Conservation (phyloP, 2,329 filamentous ascomycete species). For the Myotisia sp. region DNA sequence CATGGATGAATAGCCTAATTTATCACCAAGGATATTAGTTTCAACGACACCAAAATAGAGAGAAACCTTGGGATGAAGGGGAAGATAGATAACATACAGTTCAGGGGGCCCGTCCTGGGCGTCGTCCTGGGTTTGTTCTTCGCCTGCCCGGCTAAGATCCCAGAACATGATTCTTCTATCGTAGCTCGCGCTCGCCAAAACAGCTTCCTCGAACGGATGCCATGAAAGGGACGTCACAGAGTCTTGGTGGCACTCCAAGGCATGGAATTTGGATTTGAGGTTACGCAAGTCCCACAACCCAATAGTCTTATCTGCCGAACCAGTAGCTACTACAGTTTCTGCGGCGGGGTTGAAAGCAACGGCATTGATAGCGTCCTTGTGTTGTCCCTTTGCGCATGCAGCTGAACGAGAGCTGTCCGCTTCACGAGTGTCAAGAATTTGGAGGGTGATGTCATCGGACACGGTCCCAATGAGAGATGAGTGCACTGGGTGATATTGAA, state of each 20-base stretch:
- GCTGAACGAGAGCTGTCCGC: constrained; percentile 52
- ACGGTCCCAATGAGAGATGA: constrained; percentile 78
- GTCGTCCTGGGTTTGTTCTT: constrained; percentile 90
- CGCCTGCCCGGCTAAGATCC: constrained; percentile 82
- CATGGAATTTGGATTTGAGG: constrained; percentile 77
- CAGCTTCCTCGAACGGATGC: constrained; percentile 81
- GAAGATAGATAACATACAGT: constrained; percentile 47
- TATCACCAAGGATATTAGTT: background rate
- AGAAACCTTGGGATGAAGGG: background rate
- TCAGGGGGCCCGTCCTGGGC: constrained; percentile 90
- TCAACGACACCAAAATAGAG: no score
- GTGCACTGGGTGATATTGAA: constrained; percentile 84
- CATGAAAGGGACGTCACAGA: constrained; percentile 84
- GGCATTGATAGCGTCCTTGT: constrained; percentile 89
- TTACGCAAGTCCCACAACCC: constrained; percentile 92
- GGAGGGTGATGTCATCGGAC: constrained; percentile 85
- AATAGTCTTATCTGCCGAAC: constrained; percentile 88
- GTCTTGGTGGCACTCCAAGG: constrained; percentile 74
- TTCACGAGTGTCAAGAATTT: constrained; percentile 76
- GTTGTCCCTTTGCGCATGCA: constrained; percentile 56
- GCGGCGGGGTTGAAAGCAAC: constrained; percentile 83
- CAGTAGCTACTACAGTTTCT: constrained; percentile 83
- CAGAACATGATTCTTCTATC: constrained; percentile 91
- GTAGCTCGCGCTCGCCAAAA: constrained; percentile 82
- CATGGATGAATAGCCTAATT: constrained; percentile 84